These are phyloP conservation scores for Plasmodium blacklocki DNA, from an alignment of 169 alveolate species.

Conservation along the genomic window DNA sequence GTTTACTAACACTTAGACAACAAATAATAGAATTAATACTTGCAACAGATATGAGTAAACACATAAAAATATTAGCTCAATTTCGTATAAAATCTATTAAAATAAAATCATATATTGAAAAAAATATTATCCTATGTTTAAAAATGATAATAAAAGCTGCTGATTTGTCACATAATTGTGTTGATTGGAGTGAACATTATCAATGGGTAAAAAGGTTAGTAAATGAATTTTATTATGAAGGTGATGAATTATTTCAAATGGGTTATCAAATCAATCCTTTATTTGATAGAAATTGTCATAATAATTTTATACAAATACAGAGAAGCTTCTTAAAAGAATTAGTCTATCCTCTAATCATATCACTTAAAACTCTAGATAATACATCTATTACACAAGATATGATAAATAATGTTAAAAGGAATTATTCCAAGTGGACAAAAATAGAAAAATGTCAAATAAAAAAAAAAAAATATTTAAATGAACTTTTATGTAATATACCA, in stretches of 20 bases:
- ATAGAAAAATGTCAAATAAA: slow-evolving; percentile 44
- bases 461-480: slow-evolving; percentile 39
- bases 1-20: slow-evolving; percentile 80
- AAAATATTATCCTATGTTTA: slow-evolving; percentile 68
- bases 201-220: slow-evolving; percentile 90
- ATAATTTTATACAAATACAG: slow-evolving; percentile 92
- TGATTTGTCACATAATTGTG: slow-evolving; percentile 92
- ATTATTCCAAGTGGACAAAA: slow-evolving; percentile 72
- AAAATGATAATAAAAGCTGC: slow-evolving; percentile 93
- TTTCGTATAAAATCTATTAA: slow-evolving; percentile 85
- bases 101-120: slow-evolving; percentile 85
- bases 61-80: slow-evolving; percentile 91
- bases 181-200: slow-evolving; percentile 88
- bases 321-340: slow-evolving; percentile 90
- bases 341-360: slow-evolving; percentile 51
- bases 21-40: slow-evolving; percentile 92
- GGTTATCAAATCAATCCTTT: slow-evolving; percentile 94
- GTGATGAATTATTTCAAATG: slow-evolving; percentile 91
- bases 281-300: slow-evolving; percentile 95
- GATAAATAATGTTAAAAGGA: slow-evolving; percentile 54
- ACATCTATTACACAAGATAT: slow-evolving; percentile 51
- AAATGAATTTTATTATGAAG: slow-evolving; percentile 93
- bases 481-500: slow-evolving; percentile 50
- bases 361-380: slow-evolving; percentile 51
- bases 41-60: slow-evolving; percentile 95